A percentile compares a stretch with the other conserved stretches of the same genome.
These are phyloP conservation scores for Bipolaris sorokiniana DNA, from an alignment of 2,329 filamentous ascomycete species.

Conservation along the genomic window DNA sequence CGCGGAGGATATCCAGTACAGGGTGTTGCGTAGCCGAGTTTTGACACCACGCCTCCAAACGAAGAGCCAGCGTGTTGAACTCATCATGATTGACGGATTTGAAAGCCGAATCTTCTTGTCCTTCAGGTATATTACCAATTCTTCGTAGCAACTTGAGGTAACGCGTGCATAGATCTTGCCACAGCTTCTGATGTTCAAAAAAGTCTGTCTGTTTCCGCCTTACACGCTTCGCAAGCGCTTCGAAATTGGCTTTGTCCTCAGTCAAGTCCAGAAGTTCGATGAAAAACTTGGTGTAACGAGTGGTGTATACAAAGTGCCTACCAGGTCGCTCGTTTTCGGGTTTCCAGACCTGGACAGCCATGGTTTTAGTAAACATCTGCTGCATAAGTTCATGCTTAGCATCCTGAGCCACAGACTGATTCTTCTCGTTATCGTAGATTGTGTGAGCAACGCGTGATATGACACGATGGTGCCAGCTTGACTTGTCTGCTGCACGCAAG, in stretches of 20 bases:
- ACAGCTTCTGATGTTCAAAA: constrained; percentile 66
- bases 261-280: constrained; percentile 75
- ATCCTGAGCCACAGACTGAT: constrained; percentile 60
- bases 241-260: constrained; percentile 76
- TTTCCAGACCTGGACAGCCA: constrained; percentile 94
- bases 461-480: constrained; percentile 94
- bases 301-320: constrained; percentile 89
- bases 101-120: constrained; percentile 69
- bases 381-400: constrained; percentile 80
- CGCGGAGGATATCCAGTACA: constrained; percentile 67
- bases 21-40: constrained; percentile 55
- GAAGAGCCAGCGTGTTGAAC: constrained; percentile 64
- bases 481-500: constrained; percentile 76
- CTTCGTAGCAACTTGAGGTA: constrained; percentile 67
- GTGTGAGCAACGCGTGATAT: constrained; percentile 73
- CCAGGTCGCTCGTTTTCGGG: constrained; percentile 85
- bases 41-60: constrained; percentile 65
- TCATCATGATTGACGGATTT: constrained; percentile 69
- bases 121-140: constrained; percentile 62
- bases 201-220: constrained; percentile 81
- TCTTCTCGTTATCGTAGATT: constrained; percentile 63
- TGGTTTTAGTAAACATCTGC: constrained; percentile 91
- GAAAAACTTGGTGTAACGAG: constrained; percentile 84
- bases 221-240: constrained; percentile 77
- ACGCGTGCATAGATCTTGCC: constrained; percentile 65